Base-by-base conservation (phyloP, 768 basidiomycete genomes). In the Tylopilus sp. region DNA sequence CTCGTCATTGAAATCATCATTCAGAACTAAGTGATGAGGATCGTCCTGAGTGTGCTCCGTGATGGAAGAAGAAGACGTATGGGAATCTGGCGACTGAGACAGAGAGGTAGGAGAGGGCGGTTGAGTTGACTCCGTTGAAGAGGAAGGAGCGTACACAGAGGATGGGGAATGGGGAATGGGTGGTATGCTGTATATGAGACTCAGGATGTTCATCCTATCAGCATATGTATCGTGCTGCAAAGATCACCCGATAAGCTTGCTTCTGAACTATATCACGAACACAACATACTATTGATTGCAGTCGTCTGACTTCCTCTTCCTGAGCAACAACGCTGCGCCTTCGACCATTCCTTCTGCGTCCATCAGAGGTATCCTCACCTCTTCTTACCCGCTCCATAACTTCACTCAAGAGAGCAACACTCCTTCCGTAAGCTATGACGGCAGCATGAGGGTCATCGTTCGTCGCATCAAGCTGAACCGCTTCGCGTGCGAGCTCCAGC, bases 151-250 rank as follows among this genome's bases (percentile, higher is more conserved):
- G 68, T 81, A 81, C 45, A 77, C 62, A 8, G 81, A 77, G 16
- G 82, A 69, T 25, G 82, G 79, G 12, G 87, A 78, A 63, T 87
- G 82, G 21, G 86, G 86, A 40, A 83, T 79, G 40, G 87, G 79
- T 24, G 88, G 88, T 68, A 93, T 91, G 68, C 84, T 87, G 75
- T 93, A 93, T 57, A 92, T 92, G 58, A 90, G 78, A 62, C 88
- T 89, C 50, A 96, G 80, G 64, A 95, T 93, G 64, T 89, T 88
- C 87, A 96, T 92, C 47, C 93, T 83, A 70, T 96, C 91, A 53
- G 89, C 91, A 69, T 96, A 96, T 10, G 93, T 95, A 70, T 96
- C 93, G 66, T 95, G 93, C 92, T 94, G 68, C 37, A 57, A 48
- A 16, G 45, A 46, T 21, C 45, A 46, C 42, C 19, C 34, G 45